Conservation (phyloP, 257 asterid species). For the Solanum pimpinellifolium region DNA sequence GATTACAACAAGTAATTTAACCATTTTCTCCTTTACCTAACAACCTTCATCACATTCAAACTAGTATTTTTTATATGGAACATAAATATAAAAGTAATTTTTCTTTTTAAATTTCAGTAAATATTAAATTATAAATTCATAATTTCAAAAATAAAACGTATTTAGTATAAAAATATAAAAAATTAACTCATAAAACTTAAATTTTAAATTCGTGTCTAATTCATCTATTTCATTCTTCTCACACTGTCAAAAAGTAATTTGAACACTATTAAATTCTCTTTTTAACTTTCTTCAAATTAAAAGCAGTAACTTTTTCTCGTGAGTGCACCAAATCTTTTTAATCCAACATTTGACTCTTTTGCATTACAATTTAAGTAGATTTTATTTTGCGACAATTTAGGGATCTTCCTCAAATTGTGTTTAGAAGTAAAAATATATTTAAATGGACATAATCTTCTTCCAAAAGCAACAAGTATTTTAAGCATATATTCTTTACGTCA, state of each 20-base stretch:
- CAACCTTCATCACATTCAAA: not conserved
- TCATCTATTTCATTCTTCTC: not conserved
- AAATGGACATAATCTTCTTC: not conserved
- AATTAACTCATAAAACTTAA: not conserved
- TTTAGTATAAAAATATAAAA: not conserved
- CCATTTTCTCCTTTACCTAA: not conserved
- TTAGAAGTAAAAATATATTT: not conserved
- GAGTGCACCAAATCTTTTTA: not conserved
- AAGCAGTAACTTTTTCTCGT: not conserved
- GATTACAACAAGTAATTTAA: not conserved
- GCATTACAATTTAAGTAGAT: not conserved
- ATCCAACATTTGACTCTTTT: not conserved
- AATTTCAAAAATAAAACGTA: not conserved
- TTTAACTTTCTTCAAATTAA: not conserved
- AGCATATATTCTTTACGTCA: too few relatives aligned
- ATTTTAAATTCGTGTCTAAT: not conserved
- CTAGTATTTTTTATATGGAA: not conserved
- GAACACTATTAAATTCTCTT: not conserved
- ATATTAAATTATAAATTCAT: not conserved
- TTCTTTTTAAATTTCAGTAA: not conserved
- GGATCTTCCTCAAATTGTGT: not conserved
- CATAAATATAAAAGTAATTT: not conserved
- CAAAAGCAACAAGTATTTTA: not conserved
- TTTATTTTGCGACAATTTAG: not conserved
- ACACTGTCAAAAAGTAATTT: not conserved